Evolutionary conservation across 2,329 filamentous ascomycete genomes (phyloP).

Genomic region (Graphium sp.): DNA sequence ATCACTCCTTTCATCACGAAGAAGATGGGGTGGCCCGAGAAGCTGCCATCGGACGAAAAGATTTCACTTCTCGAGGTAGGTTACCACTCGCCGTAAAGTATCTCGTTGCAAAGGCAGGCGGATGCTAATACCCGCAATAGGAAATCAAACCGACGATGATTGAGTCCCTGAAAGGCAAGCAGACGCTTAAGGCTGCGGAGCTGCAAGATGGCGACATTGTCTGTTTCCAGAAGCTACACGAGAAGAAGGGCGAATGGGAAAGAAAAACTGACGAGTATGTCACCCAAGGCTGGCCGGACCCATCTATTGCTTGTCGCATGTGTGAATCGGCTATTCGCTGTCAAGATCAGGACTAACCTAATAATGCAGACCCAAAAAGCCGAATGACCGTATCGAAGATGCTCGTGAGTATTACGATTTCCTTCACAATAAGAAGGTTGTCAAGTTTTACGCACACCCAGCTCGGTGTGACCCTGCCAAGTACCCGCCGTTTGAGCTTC

Average conservation of each 20-base stretch:
- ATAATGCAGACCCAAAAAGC: constrained; percentile 1
- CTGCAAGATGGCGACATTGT: constrained; percentile 95
- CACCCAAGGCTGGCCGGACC: no score
- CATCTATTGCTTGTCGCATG: no score
- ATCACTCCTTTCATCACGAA: constrained; percentile 61
- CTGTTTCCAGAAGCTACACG: constrained; percentile 62
- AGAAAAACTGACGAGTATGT: constrained; percentile 1
- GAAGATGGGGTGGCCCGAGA: constrained; percentile 74
- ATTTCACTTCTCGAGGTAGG: constrained; percentile 67
- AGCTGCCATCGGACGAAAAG: constrained; percentile 44
- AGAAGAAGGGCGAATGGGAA: constrained; percentile 19
- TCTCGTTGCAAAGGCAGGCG: no score
- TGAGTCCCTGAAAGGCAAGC: constrained; percentile 80
- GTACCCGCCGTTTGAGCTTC: constrained; percentile 55
- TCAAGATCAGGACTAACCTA: background rate
- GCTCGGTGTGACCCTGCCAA: constrained; percentile 34
- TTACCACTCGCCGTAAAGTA: constrained; percentile 12
- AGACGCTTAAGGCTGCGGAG: constrained; percentile 77
- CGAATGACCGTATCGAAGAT: constrained; percentile 43
- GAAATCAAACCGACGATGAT: constrained; percentile 99
- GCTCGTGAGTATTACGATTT: constrained; percentile 87
- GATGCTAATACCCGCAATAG: no score
- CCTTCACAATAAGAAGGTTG: constrained; percentile 63
- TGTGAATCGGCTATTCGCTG: no score
- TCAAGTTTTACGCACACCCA: constrained; percentile 60